Percentiles rank a stretch among this genome's conserved stretches.
phyloP scores from a whole-genome alignment of 352 stramenopile genomes.

The Phytophthora sp. region DNA sequence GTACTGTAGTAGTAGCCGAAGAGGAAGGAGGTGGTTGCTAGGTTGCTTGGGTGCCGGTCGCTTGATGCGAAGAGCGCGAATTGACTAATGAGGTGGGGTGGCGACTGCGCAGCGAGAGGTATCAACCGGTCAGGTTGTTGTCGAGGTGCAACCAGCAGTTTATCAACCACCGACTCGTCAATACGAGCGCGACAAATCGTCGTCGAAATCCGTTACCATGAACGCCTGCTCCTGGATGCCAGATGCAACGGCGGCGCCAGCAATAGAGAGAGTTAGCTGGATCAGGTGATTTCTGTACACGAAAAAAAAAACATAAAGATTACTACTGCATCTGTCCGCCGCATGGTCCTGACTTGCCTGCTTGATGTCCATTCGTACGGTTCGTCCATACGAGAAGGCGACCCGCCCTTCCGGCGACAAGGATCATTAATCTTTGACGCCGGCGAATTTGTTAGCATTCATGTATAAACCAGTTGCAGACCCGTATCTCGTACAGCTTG shows the following conservation, averaged over 20 bases:
- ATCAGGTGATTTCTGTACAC: conserved; percentile 13
- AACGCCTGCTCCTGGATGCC: conserved; percentile 10
- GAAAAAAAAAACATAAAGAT: conserved; percentile 1
- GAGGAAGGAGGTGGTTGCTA: not conserved
- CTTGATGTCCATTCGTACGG: conserved; percentile 5
- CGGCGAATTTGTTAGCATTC: conserved; percentile 1
- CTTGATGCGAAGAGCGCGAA: conserved; percentile 16
- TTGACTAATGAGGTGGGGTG: conserved; percentile 15
- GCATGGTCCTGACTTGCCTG: conserved; percentile 3
- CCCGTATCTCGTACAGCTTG: no score
- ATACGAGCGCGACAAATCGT: conserved; percentile 17
- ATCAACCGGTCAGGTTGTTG: not conserved
- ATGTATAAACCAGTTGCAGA: no score
- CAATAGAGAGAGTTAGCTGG: conserved; percentile 5
- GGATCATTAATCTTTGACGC: not conserved
- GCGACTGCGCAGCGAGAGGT: not conserved
- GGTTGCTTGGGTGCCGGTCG: conserved; percentile 4
- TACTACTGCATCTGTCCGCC: conserved; percentile 12
- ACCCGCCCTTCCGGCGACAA: not conserved
- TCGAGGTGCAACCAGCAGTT: conserved; percentile 16
- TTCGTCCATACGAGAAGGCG: conserved; percentile 12
- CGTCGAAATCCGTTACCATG: conserved; percentile 15
- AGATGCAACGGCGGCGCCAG: conserved; percentile 12
- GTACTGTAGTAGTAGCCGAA: not conserved
- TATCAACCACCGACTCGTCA: conserved; percentile 10